phyloP scores from a whole-genome alignment of 768 basidiomycete genomes.

The Sporobolomyces pararoseus region DNA sequence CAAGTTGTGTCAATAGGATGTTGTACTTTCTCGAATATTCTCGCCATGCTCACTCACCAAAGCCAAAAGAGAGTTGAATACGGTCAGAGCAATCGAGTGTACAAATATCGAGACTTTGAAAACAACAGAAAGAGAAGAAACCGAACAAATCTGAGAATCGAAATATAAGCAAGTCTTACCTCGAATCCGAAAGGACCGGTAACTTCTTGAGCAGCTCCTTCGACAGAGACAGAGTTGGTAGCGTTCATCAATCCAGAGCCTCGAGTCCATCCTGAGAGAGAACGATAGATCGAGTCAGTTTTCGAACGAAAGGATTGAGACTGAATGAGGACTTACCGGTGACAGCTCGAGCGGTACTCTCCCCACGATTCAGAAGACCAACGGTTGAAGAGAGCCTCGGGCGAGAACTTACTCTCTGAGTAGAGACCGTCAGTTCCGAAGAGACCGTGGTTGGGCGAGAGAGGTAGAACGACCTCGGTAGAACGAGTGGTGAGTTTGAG shows the following conservation, averaged over 20 bases:
- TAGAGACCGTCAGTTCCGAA: slow-evolving; percentile 98
- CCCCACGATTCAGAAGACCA: slow-evolving; percentile 99
- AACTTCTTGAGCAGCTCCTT: no score
- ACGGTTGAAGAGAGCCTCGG: slow-evolving; percentile 96
- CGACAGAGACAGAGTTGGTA: slow-evolving; percentile 88
- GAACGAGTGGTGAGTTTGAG: slow-evolving; percentile 95
- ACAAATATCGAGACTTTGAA: no score
- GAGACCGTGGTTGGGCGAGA: slow-evolving; percentile 95
- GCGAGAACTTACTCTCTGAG: slow-evolving; percentile 94
- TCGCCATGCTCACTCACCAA: no score
- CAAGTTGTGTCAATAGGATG: no score
- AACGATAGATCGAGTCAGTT: background rate
- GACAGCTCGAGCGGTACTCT: slow-evolving; percentile 95
- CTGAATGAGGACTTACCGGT: slow-evolving; percentile 69
- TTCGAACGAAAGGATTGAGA: background rate
- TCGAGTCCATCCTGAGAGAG: slow-evolving; percentile 75
- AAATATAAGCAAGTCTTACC: no score
- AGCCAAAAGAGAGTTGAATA: no score
- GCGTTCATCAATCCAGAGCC: slow-evolving; percentile 96
- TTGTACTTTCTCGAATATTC: no score
- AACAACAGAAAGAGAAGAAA: no score
- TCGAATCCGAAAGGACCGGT: no score
- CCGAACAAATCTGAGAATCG: no score
- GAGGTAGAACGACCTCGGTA: slow-evolving; percentile 93
- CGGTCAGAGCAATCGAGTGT: no score